Percentiles rank a stretch among this genome's conserved stretches.
Conservation (phyloP, 192 early-diverging fungal species). For the Haplosporangium gracile region DNA sequence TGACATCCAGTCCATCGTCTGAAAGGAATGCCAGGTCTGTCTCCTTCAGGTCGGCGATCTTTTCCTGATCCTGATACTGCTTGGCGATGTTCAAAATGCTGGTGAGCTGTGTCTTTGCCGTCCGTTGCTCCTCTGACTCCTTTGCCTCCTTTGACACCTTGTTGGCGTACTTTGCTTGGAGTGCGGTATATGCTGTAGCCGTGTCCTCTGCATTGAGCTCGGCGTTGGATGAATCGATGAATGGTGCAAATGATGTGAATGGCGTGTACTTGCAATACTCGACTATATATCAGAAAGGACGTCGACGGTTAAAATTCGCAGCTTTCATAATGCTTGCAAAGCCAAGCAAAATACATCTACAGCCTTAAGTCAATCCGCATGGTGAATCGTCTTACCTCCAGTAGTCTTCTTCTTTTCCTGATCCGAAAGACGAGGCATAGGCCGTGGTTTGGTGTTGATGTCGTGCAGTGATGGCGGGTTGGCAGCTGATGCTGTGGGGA, state of each 20-base stretch:
- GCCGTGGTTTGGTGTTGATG: conserved; percentile 48
- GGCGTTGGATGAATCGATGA: conserved; percentile 61
- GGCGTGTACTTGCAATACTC: conserved; percentile 62
- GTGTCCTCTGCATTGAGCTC: conserved; percentile 62
- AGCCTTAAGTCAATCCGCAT: too few species aligned
- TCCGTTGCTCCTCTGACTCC: conserved; percentile 27
- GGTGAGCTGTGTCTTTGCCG: conserved; percentile 27
- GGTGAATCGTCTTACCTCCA: conserved; percentile 17
- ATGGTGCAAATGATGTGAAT: conserved; percentile 67
- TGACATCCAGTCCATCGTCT: conserved; percentile 36
- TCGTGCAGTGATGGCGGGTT: conserved; percentile 56
- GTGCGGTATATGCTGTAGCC: conserved; percentile 32
- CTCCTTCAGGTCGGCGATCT: conserved; percentile 4
- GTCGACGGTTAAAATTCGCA: not conserved
- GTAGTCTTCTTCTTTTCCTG: conserved; percentile 44
- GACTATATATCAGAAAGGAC: conserved; percentile 40
- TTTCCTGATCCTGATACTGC: conserved; percentile 23
- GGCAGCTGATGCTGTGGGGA: conserved; percentile 12
- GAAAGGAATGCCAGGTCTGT: conserved; percentile 26
- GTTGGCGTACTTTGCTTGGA: conserved; percentile 16
- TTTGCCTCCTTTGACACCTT: not conserved
- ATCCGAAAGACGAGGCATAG: conserved; percentile 14
- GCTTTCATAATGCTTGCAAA: not conserved
- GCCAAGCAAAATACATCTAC: not conserved
- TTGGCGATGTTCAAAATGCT: conserved; percentile 39